Percentiles rank a stretch among this genome's conserved stretches.
Conservation (phyloP, 345 rosid species). For the Schrenkiella parvula region DNA sequence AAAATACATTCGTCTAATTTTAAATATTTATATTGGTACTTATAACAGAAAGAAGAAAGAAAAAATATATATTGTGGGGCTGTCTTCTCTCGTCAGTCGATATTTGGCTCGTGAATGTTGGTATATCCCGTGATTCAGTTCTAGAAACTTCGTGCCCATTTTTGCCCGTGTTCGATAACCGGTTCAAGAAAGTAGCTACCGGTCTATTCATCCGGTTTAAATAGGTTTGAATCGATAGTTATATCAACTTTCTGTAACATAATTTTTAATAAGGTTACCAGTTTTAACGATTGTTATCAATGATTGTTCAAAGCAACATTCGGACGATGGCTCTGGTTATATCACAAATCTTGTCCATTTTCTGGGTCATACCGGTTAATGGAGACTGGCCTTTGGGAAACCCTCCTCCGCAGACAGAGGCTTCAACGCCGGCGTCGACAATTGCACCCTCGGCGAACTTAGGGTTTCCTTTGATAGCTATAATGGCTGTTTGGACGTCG, state of each 20-base stretch:
- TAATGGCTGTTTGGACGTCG: slow-evolving; percentile 26
- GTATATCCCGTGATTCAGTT: slow-evolving; percentile 28
- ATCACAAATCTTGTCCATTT: slow-evolving; percentile 26
- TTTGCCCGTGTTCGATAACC: slow-evolving; percentile 17
- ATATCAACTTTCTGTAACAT: neutral
- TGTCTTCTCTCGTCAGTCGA: slow-evolving; percentile 10
- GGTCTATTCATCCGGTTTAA: neutral
- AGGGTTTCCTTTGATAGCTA: slow-evolving; percentile 33
- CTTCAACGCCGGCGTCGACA: slow-evolving; percentile 31
- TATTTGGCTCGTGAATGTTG: slow-evolving; percentile 26
- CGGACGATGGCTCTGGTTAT: slow-evolving; percentile 37
- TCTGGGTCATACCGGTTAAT: slow-evolving; percentile 25
- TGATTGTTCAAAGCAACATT: slow-evolving; percentile 1
- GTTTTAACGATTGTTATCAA: no score
- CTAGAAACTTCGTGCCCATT: slow-evolving; percentile 15
- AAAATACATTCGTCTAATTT: neutral
- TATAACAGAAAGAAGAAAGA: neutral
- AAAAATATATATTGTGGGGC: neutral
- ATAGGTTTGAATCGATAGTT: neutral
- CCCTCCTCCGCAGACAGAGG: slow-evolving; percentile 22
- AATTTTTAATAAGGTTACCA: neutral
- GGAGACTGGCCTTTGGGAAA: slow-evolving; percentile 25
- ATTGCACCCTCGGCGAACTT: slow-evolving; percentile 31
- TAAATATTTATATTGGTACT: neutral
- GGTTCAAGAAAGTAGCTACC: slow-evolving; percentile 1